Base-by-base conservation (phyloP, 2,329 filamentous ascomycete species). In the Microdochium trichocladiopsis region DNA sequence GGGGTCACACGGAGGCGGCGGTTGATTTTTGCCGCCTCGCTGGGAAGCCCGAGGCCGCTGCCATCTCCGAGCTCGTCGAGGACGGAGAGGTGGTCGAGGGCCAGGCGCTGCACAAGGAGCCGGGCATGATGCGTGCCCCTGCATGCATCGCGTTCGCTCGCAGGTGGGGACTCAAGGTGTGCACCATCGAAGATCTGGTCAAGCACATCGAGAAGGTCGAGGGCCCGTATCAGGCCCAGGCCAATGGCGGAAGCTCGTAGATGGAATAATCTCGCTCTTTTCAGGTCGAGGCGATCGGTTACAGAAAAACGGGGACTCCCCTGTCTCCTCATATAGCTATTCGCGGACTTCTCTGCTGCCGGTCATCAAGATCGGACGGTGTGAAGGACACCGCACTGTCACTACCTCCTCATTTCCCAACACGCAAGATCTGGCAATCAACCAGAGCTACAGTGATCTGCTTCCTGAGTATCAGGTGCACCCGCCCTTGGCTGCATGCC, bases 71-170 rank as follows among this genome's bases (percentile, higher is more conserved):
- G 75, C 72, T 99, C 56, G 90, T 99, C 47, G 89, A 92, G 57
- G 91, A 95, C 60, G 92, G 92, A 1, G 82, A 82, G 57, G 81
- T 84, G 68, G 79, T 90, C 2, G 73, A 76, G 12, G 91, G 90
- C 0, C 77, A 78, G 63, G 79, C 90, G 1, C 74, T 88, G 63
- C 75, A 84, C 59, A 68, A 69, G 11, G 84, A 80, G 21, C 81
- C 85, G n/a, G 90, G 87, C 24, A 99, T 99, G 94, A 86, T 97
- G 84, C 76, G 91, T 60, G 83, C 90, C 57, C 90, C 96, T 73
- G 88, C 83, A 36, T 96, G 92, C 72, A 75, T 99, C 64, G 80
- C 77, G 50, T 99, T 99, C 78, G 94, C 91, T 25, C 83, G 84
- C 70, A 84, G 79, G 70, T 97, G 88, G 84, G 91, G 91, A 4